Evolutionary conservation across 306 rosid genomes (phyloP).

Genomic region (Castanea sativa): DNA sequence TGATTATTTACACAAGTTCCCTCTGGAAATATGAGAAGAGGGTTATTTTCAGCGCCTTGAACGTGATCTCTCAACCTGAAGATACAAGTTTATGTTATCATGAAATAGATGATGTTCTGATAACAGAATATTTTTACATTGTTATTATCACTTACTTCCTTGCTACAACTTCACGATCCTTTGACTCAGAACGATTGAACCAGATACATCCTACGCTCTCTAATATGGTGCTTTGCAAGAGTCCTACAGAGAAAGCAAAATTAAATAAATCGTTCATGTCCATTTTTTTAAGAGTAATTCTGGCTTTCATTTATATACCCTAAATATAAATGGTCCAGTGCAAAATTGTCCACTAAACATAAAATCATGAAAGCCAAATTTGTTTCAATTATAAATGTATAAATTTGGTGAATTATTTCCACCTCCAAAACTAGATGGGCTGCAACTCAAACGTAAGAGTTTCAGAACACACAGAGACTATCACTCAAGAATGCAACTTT

Average conservation of each 20-base stretch:
- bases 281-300: neutral
- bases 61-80: conserved; percentile 88
- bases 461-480: neutral
- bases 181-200: conserved; percentile 90
- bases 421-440: neutral
- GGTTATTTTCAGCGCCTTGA: conserved; percentile 81
- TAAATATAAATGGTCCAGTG: neutral
- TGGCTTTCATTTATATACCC: neutral
- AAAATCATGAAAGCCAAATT: neutral
- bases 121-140: conserved; percentile 1
- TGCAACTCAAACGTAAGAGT: neutral
- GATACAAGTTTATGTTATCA: conserved; percentile 21
- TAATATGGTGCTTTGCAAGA: conserved; percentile 90
- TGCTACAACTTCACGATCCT: conserved; percentile 95
- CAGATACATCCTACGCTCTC: conserved; percentile 94
- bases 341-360: neutral
- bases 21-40: conserved; percentile 97
- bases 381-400: neutral
- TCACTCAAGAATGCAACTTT: conserved; percentile 2
- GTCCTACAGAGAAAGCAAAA: conserved; percentile 47
- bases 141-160: conserved; percentile 64
- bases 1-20: conserved; percentile 99
- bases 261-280: neutral
- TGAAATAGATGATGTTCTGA: conserved; percentile 4
- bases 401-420: neutral